A percentile compares a stretch with the other conserved stretches of the same genome.
These are phyloP conservation scores for Phytophthora constricta DNA, from an alignment of 352 stramenopile genomes.

Conservation along the genomic window DNA sequence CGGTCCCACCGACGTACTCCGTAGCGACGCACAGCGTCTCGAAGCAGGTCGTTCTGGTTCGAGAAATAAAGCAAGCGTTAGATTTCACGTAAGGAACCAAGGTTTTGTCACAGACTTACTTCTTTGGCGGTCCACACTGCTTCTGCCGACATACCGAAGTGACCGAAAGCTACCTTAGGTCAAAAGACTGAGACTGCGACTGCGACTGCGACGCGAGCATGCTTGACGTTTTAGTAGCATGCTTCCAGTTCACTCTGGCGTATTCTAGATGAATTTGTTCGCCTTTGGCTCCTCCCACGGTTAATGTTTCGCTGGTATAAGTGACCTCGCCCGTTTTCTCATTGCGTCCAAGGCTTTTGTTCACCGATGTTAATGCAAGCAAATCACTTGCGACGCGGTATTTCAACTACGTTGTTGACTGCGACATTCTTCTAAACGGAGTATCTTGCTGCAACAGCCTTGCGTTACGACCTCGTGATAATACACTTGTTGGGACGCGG, in stretches of 20 bases:
- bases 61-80: neutral
- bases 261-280: slow-evolving; percentile 11
- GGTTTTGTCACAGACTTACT: slow-evolving; percentile 11
- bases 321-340: neutral
- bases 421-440: too few species aligned
- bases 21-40: slow-evolving; percentile 12
- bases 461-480: too few species aligned
- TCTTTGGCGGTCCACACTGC: slow-evolving; percentile 19
- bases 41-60: slow-evolving; percentile 30
- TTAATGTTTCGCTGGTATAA: too few species aligned
- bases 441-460: too few species aligned
- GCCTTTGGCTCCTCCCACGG: neutral
- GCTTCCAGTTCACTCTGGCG: neutral
- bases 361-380: neutral
- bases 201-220: too few species aligned
- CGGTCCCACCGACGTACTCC: slow-evolving; percentile 31
- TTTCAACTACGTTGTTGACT: neutral
- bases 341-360: neutral
- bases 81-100: too few species aligned
- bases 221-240: too few species aligned
- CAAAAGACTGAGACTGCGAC: neutral
- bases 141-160: neutral
- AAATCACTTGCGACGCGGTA: neutral
- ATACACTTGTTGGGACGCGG: too few species aligned
- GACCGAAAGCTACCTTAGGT: neutral